Conservation (phyloP, 441 rosid species). For the Croton setiger region DNA sequence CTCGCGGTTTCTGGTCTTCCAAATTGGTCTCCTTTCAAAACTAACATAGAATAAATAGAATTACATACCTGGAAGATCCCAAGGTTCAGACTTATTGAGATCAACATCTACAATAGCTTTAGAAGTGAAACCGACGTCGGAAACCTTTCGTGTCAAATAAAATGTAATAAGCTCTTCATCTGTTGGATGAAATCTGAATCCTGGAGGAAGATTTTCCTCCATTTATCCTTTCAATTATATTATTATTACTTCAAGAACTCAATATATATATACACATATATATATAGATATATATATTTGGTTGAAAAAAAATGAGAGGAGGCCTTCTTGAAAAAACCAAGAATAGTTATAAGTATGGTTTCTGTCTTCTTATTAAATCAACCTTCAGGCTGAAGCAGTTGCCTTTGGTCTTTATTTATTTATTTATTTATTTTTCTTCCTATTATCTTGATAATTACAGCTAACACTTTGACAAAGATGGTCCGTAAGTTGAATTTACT, state of each 20-base stretch:
- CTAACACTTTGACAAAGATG: constrained; percentile 82
- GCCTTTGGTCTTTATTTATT: constrained; percentile 20
- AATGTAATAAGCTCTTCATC: constrained; percentile 85
- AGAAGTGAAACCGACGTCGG: constrained; percentile 54
- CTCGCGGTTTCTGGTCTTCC: too few species aligned
- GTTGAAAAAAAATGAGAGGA: constrained; percentile 13
- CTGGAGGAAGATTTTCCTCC: constrained; percentile 91
- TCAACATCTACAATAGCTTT: constrained; percentile 80
- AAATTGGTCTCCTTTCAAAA: too few species aligned
- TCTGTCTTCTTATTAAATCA: constrained; percentile 23
- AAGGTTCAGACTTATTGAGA: constrained; percentile 90
- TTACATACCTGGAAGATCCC: constrained; percentile 81
- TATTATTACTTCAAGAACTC: neutral
- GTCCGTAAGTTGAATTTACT: constrained; percentile 26
- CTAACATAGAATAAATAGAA: neutral
- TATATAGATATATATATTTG: neutral
- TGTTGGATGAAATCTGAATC: constrained; percentile 91
- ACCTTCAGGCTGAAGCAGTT: constrained; percentile 58
- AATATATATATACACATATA: neutral
- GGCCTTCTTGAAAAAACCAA: constrained; percentile 21
- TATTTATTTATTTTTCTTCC: constrained; percentile 21
- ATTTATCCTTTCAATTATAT: constrained; percentile 19
- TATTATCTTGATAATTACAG: constrained; percentile 50
- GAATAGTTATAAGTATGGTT: constrained; percentile 16
- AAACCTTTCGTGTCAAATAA: constrained; percentile 64